Evolutionary conservation across 768 basidiomycete genomes (phyloP), one percentile per base, ranked within the genome.

Genomic region (Xerocomellus amylosporus): DNA sequence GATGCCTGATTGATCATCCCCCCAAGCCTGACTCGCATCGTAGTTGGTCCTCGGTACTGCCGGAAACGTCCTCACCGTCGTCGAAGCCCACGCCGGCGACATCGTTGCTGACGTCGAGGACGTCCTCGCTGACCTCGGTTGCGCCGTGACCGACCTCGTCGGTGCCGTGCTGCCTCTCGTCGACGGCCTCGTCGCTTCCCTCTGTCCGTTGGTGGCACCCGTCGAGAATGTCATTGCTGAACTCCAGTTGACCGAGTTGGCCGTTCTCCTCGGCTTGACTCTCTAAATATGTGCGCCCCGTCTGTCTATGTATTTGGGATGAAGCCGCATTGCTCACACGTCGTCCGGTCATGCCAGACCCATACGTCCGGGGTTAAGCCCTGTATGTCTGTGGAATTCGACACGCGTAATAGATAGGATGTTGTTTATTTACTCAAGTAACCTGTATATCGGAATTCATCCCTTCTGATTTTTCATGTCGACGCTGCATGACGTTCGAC

Each of bases 1-100:
- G 24, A 13, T 22, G 1, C n/a, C 7, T 5, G 19, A 22, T 13
- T 22, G 2, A n/a, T 17, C 2, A 19, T 42, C 4, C n/a, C 12
- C 1, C 20, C 6, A 3, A 37, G 9, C 3, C 45, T 52, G 8
- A 58, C 8, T 26, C 28, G 17, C 10, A 10, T 40, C 4, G 9
- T 39, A 73, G 71, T 28, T 64, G 10, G 40, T 72, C 54, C 63
- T 75, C 58, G 46, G 37, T 20, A 70, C 67, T 15, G 49, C 68
- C 46, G 56, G 63, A 5, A 46, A 51, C 19, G 55, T 70, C 46
- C 52, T 74, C n/a, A 43, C 46, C 22, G 40, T 70, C 14, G 44
- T 54, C 46, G 10, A 46, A 1, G 17, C n/a, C 19, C 1, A 37
- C 7, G 34, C 17, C 12, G 31, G 13, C 2, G 48, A 46, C 1